Conservation (phyloP, 192 early-diverging fungal species). For the Coemansia erecta region DNA sequence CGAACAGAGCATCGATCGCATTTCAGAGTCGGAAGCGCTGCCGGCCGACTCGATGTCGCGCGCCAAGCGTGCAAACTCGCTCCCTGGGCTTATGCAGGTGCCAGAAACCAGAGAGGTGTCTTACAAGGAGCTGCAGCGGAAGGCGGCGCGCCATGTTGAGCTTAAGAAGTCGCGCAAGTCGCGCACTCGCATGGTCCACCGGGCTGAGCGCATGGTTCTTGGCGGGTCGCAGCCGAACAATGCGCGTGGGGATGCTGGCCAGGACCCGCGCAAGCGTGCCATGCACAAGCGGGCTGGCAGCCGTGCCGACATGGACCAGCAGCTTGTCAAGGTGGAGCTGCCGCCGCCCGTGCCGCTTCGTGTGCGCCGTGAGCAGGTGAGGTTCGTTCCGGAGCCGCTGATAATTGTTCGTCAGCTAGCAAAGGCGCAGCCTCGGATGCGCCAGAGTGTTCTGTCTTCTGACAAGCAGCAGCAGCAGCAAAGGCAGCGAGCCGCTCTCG, state of each 20-base stretch:
- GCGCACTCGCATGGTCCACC: constrained; percentile 30
- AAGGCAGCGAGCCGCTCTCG: too few species aligned
- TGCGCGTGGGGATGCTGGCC: background rate
- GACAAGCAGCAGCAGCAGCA: background rate
- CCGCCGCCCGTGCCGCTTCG: constrained; percentile 55
- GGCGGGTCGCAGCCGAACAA: constrained; percentile 24
- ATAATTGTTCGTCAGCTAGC: constrained; percentile 41
- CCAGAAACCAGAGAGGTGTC: constrained; percentile 54
- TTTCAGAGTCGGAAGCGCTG: constrained; percentile 10
- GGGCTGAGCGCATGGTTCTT: constrained; percentile 48
- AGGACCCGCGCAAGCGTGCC: constrained; percentile 10
- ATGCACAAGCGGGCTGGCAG: constrained; percentile 32
- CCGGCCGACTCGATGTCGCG: constrained; percentile 30
- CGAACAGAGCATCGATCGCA: constrained; percentile 8
- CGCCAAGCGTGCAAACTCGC: constrained; percentile 52
- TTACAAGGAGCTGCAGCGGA: constrained; percentile 43
- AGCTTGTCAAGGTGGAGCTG: constrained; percentile 44
- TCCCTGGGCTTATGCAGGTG: constrained; percentile 44
- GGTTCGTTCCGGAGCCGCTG: constrained; percentile 44
- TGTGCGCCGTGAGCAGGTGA: constrained; percentile 44
- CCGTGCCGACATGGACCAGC: constrained; percentile 49
- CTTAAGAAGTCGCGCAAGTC: constrained; percentile 21
- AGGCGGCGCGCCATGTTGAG: constrained; percentile 31
- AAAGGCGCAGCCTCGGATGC: background rate
- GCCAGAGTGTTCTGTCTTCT: background rate